Conservation (phyloP, 2,329 filamentous ascomycete genomes). For the Colletotrichum spaethianum region DNA sequence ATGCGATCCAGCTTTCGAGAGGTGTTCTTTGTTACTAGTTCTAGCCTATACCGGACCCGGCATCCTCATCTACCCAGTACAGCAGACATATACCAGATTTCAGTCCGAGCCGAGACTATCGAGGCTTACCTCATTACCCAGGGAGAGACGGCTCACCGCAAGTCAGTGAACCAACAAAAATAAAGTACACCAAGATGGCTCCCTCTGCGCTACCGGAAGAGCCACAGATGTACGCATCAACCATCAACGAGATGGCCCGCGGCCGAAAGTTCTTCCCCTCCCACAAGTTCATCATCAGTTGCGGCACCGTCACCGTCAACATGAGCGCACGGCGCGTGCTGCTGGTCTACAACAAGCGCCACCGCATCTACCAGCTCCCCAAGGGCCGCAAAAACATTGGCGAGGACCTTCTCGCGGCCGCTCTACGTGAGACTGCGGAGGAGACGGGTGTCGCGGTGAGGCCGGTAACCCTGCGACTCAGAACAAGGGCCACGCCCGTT, state of each 20-base stretch:
- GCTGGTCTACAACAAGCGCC: constrained; percentile 58
- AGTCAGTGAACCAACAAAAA: neutral
- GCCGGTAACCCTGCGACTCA: constrained; percentile 56
- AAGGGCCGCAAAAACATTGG: constrained; percentile 65
- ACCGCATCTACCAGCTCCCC: constrained; percentile 61
- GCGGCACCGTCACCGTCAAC: constrained; percentile 63
- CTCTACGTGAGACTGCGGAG: constrained; percentile 63
- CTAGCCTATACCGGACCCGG: neutral
- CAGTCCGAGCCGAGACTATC: neutral
- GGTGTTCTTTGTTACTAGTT: neutral
- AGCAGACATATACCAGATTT: neutral
- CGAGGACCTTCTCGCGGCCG: constrained; percentile 58
- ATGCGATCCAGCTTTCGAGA: neutral
- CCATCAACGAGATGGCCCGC: constrained; percentile 28
- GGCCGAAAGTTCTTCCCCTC: constrained; percentile 55
- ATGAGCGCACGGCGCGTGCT: constrained; percentile 54
- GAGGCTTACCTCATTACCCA: neutral
- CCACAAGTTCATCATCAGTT: constrained; percentile 59
- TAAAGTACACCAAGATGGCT: constrained; percentile 15
- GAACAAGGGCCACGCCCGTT: constrained; percentile 58
- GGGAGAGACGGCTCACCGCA: neutral
- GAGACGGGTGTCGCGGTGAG: constrained; percentile 61
- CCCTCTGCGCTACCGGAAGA: constrained; percentile 30
- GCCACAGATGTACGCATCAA: constrained; percentile 27
- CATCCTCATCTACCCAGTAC: neutral